phyloP scores from a whole-genome alignment of 768 basidiomycete genomes.

The Leccinum barrowsii region DNA sequence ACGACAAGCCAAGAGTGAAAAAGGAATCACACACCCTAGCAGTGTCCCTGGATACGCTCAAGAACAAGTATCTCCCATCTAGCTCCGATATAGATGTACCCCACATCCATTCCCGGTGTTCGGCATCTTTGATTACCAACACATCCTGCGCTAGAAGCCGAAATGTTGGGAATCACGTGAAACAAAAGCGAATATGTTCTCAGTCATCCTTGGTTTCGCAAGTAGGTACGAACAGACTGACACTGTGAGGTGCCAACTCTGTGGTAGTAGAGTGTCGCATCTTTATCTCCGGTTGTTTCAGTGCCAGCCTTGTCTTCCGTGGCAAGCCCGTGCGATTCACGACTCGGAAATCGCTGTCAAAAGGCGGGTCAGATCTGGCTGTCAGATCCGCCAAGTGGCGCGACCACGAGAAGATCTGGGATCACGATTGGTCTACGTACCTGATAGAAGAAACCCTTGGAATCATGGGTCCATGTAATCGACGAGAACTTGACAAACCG shows the following conservation, averaged over 20 bases:
- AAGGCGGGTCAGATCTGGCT: constrained; percentile 1
- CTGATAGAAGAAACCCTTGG: constrained; percentile 85
- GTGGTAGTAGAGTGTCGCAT: constrained; percentile 79
- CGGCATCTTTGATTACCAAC: constrained; percentile 59
- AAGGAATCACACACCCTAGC: constrained; percentile 53
- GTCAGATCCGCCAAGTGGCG: background rate
- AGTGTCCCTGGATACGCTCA: constrained; percentile 57
- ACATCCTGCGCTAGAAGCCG: constrained; percentile 56
- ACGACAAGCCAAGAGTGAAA: background rate
- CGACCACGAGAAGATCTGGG: background rate
- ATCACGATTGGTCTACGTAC: constrained; percentile 20
- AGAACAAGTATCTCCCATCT: constrained; percentile 61
- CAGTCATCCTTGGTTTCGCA: background rate
- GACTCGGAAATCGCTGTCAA: constrained; percentile 54
- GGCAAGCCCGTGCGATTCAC: constrained; percentile 40
- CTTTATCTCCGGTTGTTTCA: constrained; percentile 56
- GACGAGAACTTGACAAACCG: constrained; percentile 75
- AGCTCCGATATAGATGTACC: constrained; percentile 49
- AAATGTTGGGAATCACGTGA: constrained; percentile 2
- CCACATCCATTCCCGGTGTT: constrained; percentile 67
- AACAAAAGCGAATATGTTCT: background rate
- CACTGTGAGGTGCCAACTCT: constrained; percentile 67
- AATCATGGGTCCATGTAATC: constrained; percentile 73
- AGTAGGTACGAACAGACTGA: constrained; percentile 28
- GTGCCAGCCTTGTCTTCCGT: constrained; percentile 53